Percentiles rank a stretch among this genome's conserved stretches.
Conservation (phyloP, 2,329 filamentous ascomycete species). For the Tolypocladium amazonense region DNA sequence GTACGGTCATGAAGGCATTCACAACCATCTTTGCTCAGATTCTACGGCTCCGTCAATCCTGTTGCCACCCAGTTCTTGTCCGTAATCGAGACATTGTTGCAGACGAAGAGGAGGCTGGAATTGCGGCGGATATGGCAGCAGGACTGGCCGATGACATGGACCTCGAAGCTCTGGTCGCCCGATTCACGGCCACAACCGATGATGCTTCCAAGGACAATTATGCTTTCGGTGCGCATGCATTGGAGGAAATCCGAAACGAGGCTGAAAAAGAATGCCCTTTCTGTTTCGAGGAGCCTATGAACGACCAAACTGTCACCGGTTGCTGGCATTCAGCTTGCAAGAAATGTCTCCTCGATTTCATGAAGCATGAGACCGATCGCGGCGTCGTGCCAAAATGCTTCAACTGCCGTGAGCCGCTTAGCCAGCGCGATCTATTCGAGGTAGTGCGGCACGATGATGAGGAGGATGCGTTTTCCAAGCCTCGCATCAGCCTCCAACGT, state of each 20-base stretch:
- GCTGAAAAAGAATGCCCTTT: slow-evolving; percentile 85
- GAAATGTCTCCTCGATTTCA: slow-evolving; percentile 81
- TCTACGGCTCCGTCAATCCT: slow-evolving; percentile 81
- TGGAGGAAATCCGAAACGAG: slow-evolving; percentile 86
- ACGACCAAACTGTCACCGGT: slow-evolving; percentile 84
- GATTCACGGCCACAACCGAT: slow-evolving; percentile 64
- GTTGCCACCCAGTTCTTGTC: slow-evolving; percentile 85
- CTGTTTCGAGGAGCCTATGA: slow-evolving; percentile 92
- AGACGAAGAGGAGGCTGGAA: slow-evolving; percentile 74
- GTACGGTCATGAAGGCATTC: slow-evolving; percentile 88
- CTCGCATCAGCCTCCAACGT: slow-evolving; percentile 50
- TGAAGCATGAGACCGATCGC: slow-evolving; percentile 74
- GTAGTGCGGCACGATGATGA: slow-evolving; percentile 71
- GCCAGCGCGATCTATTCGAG: slow-evolving; percentile 78
- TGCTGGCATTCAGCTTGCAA: slow-evolving; percentile 98
- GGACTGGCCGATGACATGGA: slow-evolving; percentile 95
- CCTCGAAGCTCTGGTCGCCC: slow-evolving; percentile 70
- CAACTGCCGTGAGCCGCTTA: slow-evolving; percentile 78
- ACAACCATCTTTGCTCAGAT: slow-evolving; percentile 98
- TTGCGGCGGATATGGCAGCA: slow-evolving; percentile 63
- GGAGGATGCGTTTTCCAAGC: slow-evolving; percentile 29
- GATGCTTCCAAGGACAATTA: slow-evolving; percentile 50
- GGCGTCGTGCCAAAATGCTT: slow-evolving; percentile 73
- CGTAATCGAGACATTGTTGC: slow-evolving; percentile 75
- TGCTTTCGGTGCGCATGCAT: slow-evolving; percentile 70